Conservation (phyloP, 768 basidiomycete genomes). For the Collybiopsis confluens region DNA sequence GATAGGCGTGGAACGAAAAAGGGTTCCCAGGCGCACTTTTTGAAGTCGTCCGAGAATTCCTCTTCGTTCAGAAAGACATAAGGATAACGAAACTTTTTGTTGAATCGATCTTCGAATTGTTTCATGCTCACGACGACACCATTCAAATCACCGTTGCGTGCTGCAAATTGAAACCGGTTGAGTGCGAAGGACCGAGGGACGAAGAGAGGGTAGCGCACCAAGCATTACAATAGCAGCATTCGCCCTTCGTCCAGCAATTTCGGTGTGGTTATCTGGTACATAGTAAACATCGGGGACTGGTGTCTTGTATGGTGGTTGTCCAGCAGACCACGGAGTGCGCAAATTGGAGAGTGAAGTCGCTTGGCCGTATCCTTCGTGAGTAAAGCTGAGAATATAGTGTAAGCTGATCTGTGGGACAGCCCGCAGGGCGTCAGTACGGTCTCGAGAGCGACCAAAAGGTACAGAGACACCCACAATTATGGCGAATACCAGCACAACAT, state of each 20-base stretch:
- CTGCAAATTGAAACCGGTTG: constrained; percentile 28
- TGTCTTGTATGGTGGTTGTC: constrained; percentile 48
- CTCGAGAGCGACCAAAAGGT: background rate
- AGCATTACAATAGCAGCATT: constrained; percentile 85
- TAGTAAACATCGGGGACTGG: constrained; percentile 61
- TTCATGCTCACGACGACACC: constrained; percentile 63
- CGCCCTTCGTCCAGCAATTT: constrained; percentile 53
- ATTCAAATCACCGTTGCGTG: constrained; percentile 56
- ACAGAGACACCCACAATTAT: constrained; percentile 40
- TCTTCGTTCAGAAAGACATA: constrained; percentile 88
- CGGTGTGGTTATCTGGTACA: constrained; percentile 28
- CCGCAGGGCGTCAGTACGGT: no score
- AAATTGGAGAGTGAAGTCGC: constrained; percentile 49
- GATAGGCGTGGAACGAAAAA: background rate
- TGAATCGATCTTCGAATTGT: constrained; percentile 87
- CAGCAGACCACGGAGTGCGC: constrained; percentile 28
- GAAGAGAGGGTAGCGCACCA: no score
- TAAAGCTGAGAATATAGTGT: constrained; percentile 64
- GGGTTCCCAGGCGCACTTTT: constrained; percentile 36
- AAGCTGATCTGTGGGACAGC: constrained; percentile 38
- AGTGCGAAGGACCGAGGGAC: constrained; percentile 9
- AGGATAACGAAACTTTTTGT: constrained; percentile 79
- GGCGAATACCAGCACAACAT: constrained; percentile 45
- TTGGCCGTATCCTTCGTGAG: constrained; percentile 60
- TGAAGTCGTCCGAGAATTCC: constrained; percentile 69